Evolutionary conservation across 768 basidiomycete species (phyloP).

Genomic region (Kwoniella dejecticola): DNA sequence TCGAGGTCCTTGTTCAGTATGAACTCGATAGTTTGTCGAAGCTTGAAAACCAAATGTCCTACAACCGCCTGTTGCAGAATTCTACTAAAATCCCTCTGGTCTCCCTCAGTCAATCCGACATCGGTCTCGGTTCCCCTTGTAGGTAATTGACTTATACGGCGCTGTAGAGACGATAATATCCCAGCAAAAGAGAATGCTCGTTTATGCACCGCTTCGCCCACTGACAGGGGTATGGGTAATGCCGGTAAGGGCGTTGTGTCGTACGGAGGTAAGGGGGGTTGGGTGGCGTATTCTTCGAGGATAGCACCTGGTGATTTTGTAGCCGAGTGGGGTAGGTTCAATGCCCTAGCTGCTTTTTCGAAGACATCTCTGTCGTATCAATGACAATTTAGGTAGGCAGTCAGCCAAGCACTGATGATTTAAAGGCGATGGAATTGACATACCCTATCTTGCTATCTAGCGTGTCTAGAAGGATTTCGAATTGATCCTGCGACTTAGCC

Average conservation of each 20-base stretch:
- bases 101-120: constrained; percentile 9
- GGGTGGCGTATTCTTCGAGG: constrained; percentile 34
- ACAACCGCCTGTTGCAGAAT: constrained; percentile 74
- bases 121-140: constrained; percentile 27
- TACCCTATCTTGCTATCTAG: constrained; percentile 73
- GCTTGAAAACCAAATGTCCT: constrained; percentile 73
- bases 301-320: constrained; percentile 29
- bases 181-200: constrained; percentile 78
- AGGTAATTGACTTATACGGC: constrained; percentile 64
- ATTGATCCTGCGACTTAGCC: constrained; percentile 63
- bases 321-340: constrained; percentile 61
- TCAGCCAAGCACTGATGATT: no score
- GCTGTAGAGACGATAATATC: constrained; percentile 71
- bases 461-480: constrained; percentile 72
- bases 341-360: constrained; percentile 76
- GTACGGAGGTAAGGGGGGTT: constrained; percentile 29
- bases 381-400: no score
- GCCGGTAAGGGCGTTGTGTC: constrained; percentile 11
- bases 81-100: constrained; percentile 61
- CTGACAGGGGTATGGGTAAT: constrained; percentile 32
- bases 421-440: no score
- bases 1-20: constrained; percentile 9
- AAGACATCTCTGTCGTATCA: constrained; percentile 65
- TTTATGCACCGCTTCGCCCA: constrained; percentile 45
- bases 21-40: constrained; percentile 60